A percentile compares a stretch with the other conserved stretches of the same genome.
Conservation (phyloP, 2,329 filamentous ascomycete species). For the Rhexocercosporidium sp. region DNA sequence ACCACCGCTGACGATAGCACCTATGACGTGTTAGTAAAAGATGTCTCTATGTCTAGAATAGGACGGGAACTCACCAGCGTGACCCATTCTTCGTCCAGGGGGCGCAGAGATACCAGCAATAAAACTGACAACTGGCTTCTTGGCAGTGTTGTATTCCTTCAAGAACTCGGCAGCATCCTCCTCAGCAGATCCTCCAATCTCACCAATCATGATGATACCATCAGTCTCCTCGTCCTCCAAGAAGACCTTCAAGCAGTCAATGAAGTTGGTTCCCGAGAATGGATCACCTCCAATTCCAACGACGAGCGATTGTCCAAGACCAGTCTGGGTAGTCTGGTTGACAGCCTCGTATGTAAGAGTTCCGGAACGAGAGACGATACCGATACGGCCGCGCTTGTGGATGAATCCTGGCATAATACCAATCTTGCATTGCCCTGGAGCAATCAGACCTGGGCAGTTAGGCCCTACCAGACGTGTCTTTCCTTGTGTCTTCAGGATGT, state of each 20-base stretch:
- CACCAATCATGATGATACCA: constrained; percentile 99
- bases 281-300: constrained; percentile 98
- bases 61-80: constrained; percentile 69
- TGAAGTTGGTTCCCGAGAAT: constrained; percentile 99
- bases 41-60: not conserved
- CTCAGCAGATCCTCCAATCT: constrained; percentile 96
- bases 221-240: constrained; percentile 95
- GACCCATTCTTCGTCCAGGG: constrained; percentile 95
- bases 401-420: constrained; percentile 99
- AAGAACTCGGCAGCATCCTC: constrained; percentile 98
- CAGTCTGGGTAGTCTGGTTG: constrained; percentile 98
- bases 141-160: constrained; percentile 85
- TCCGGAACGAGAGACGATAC: constrained; percentile 97
- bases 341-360: constrained; percentile 99
- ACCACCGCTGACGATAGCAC: constrained; percentile 93
- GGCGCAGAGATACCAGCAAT: constrained; percentile 98
- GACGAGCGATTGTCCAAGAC: constrained; percentile 96
- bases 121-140: constrained; percentile 97
- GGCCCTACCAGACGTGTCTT: constrained; percentile 97
- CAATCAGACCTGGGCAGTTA: constrained; percentile 98
- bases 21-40: constrained; percentile 40
- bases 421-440: constrained; percentile 96
- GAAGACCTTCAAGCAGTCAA: constrained; percentile 98
- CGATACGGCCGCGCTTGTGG: constrained; percentile 98
- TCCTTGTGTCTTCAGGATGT: constrained; percentile 95